Evolutionary conservation across 169 alveolate genomes (phyloP).

Genomic region (Toxoplasma gondii): DNA sequence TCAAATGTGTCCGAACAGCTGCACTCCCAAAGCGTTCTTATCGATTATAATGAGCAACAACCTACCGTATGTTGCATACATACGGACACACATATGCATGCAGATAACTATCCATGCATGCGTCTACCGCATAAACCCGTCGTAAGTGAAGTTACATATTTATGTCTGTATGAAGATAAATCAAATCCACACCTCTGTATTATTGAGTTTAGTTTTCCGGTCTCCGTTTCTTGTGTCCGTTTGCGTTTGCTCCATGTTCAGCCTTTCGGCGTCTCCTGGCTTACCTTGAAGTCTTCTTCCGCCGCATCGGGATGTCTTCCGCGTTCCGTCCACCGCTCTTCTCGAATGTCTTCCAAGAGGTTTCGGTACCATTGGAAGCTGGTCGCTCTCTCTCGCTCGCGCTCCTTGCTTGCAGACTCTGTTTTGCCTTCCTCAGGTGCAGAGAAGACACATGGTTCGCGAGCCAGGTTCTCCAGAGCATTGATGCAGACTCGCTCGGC

Average conservation of each 20-base stretch:
- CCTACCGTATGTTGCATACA: not conserved
- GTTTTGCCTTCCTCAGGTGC: not conserved
- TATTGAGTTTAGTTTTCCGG: not conserved
- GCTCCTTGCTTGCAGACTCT: not conserved
- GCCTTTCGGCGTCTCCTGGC: not conserved
- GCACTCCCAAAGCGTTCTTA: too few relatives aligned
- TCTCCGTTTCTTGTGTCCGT: not conserved
- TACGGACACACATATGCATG: not conserved
- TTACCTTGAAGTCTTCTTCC: conserved; percentile 31
- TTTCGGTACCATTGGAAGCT: not conserved
- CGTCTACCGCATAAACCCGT: too few relatives aligned
- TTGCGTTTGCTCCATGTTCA: not conserved
- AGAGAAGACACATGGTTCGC: not conserved
- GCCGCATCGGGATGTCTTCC: conserved; percentile 6
- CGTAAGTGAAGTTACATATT: too few relatives aligned
- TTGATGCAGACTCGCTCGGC: conserved; percentile 31
- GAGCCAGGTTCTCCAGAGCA: not conserved
- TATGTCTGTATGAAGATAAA: too few relatives aligned
- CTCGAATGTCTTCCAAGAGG: conserved; percentile 2
- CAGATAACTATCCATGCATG: too few relatives aligned
- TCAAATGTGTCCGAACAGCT: too few relatives aligned
- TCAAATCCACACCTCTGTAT: too few relatives aligned
- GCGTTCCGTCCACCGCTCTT: not conserved
- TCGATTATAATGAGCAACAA: too few relatives aligned
- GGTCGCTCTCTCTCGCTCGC: not conserved